These are phyloP conservation scores for Cryptococcus jaspeensis DNA, from an alignment of 1,284 basidiomycete species.

Conservation along the genomic window DNA sequence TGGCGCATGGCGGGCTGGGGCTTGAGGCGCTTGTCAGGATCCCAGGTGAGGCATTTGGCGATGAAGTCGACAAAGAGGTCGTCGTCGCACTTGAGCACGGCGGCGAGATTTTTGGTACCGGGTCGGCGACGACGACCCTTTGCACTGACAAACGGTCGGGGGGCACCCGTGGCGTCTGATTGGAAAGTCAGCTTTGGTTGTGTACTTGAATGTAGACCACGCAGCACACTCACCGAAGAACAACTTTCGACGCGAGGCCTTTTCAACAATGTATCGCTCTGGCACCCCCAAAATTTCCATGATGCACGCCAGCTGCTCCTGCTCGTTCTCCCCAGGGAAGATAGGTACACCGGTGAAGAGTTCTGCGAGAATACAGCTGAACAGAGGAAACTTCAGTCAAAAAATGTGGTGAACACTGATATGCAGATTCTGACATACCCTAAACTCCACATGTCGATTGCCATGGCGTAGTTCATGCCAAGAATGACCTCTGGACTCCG, in stretches of 20 bases:
- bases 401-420: neutral
- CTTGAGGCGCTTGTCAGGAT: constrained; percentile 93
- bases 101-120: constrained; percentile 81
- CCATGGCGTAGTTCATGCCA: constrained; percentile 89
- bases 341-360: constrained; percentile 98
- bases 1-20: constrained; percentile 91
- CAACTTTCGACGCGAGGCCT: constrained; percentile 86
- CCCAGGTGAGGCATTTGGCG: constrained; percentile 93
- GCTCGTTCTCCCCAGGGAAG: constrained; percentile 99
- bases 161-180: constrained; percentile 84
- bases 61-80: constrained; percentile 67
- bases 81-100: constrained; percentile 82
- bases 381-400: neutral
- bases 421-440: constrained; percentile 53
- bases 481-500: constrained; percentile 97
- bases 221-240: constrained; percentile 88
- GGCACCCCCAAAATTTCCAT: constrained; percentile 98
- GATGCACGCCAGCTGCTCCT: constrained; percentile 97
- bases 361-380: constrained; percentile 86
- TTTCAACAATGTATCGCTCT: constrained; percentile 91
- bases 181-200: neutral
- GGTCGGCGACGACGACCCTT: constrained; percentile 91
- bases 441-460: constrained; percentile 97
- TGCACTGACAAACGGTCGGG: constrained; percentile 91
- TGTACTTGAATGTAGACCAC: constrained; percentile 1